Evolutionary conservation across 2,329 filamentous ascomycete species (phyloP), one percentile per base, ranked within the genome.

Genomic region (Dothideomycetes sp.): DNA sequence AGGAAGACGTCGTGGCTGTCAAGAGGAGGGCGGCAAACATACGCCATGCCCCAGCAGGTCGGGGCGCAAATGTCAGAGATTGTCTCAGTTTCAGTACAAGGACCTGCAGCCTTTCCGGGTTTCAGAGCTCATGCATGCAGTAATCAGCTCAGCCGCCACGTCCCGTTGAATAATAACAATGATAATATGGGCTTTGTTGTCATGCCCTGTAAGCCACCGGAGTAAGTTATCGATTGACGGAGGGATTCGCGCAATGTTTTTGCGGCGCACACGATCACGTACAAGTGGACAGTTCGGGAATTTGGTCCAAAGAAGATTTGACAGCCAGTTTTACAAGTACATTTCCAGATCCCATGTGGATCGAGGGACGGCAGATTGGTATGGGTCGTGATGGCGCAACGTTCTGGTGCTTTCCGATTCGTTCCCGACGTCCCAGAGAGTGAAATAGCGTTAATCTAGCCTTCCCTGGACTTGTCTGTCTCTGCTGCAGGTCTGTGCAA

Each of bases 401-500:
- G 29, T 22, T 11, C 30, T 41, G 30, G 30, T 20, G 22, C 18
- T n/a, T 30, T 41, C 37, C 37, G 37, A 41, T 41, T 41, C 37
- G 37, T 41, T 41, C 37, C 37, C 37, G n/a, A 23, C n/a, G 30
- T 28, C 5, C 28, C n/a, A n/a, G n/a, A n/a, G n/a, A n/a, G n/a
- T n/a, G n/a, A n/a, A n/a, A n/a, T n/a, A n/a, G n/a, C n/a, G n/a
- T n/a, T n/a, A n/a, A n/a, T n/a, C n/a, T n/a, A n/a, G n/a, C n/a
- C n/a, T n/a, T n/a, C n/a, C n/a, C n/a, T n/a, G n/a, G n/a, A n/a
- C n/a, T n/a, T n/a, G n/a, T n/a, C n/a, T n/a, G n/a, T n/a, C n/a
- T n/a, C n/a, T n/a, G n/a, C n/a, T n/a, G n/a, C n/a, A n/a, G n/a
- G n/a, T n/a, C n/a, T n/a, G n/a, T n/a, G n/a, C n/a, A n/a, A n/a